Percentiles rank a stretch among this genome's conserved stretches.
These are phyloP conservation scores for Diutina scorzettiae DNA, from an alignment of 1,139 yeast genomes.

Conservation along the genomic window DNA sequence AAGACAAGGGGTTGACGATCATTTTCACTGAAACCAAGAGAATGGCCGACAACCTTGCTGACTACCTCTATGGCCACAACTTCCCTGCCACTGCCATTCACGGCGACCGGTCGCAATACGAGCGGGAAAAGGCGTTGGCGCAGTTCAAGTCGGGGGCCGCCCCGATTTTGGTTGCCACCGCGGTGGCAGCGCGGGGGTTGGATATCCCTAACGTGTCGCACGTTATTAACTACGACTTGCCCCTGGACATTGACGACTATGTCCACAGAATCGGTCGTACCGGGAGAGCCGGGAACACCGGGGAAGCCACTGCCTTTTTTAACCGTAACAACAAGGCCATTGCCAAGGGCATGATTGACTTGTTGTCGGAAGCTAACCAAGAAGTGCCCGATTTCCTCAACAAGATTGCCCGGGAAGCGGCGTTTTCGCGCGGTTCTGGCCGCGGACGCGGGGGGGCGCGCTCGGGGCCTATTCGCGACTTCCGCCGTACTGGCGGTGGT, in stretches of 20 bases:
- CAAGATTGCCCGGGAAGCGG: constrained; percentile 68
- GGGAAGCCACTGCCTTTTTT: constrained; percentile 96
- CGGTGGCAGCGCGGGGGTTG: constrained; percentile 98
- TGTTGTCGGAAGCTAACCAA: constrained; percentile 92
- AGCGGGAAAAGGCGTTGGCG: constrained; percentile 94
- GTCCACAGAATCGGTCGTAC: constrained; percentile 99
- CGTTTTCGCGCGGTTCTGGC: constrained; percentile 32
- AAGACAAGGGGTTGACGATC: constrained; percentile 78
- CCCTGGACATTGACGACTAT: constrained; percentile 94
- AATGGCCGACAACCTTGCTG: constrained; percentile 94
- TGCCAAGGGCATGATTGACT: constrained; percentile 77
- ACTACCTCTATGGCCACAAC: constrained; percentile 76
- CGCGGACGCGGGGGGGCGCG: constrained; percentile 14
- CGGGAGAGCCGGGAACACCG: constrained; percentile 99
- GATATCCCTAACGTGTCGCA: constrained; percentile 98
- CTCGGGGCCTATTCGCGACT: constrained; percentile 41
- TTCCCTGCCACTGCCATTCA: constrained; percentile 98
- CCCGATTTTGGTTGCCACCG: constrained; percentile 94
- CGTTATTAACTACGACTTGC: constrained; percentile 93
- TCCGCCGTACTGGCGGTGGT: constrained; percentile 16
- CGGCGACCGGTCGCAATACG: constrained; percentile 96
- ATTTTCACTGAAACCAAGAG: constrained; percentile 97
- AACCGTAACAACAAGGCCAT: constrained; percentile 90
- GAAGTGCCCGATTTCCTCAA: constrained; percentile 86
- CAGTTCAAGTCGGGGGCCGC: constrained; percentile 78